phyloP scores from a whole-genome alignment of 2,329 filamentous ascomycete species.

The Cytospora mali region DNA sequence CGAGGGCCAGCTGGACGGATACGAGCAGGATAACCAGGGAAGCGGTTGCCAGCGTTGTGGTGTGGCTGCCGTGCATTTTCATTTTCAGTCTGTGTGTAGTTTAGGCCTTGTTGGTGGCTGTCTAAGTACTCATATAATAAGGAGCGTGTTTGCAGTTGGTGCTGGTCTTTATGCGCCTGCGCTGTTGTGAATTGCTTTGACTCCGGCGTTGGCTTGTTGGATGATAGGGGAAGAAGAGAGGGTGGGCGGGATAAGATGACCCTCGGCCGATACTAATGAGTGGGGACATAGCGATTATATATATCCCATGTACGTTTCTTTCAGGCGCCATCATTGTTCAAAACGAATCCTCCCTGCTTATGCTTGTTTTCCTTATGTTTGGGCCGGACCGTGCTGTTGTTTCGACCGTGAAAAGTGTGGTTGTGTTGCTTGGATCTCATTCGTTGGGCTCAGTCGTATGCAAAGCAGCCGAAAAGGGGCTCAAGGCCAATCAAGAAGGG shows the following conservation, averaged over 20 bases:
- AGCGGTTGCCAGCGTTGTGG: background rate
- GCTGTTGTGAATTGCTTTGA: constrained; percentile 1
- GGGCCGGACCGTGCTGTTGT: background rate
- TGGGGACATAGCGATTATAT: background rate
- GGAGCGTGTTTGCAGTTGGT: background rate
- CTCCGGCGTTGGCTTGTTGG: too few relatives aligned
- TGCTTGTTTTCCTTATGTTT: background rate
- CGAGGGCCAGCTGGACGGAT: background rate
- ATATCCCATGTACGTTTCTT: background rate
- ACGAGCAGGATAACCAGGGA: background rate
- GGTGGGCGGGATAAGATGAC: background rate
- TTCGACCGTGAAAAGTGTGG: background rate
- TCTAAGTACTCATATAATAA: background rate
- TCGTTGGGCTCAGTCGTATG: background rate
- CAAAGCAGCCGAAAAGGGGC: background rate
- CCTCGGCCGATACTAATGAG: background rate
- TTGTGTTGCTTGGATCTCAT: constrained; percentile 9
- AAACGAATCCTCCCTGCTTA: background rate
- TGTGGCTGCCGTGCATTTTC: background rate
- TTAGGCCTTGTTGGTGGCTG: background rate
- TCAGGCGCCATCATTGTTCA: background rate
- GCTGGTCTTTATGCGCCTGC: background rate
- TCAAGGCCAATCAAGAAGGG: constrained; percentile 5
- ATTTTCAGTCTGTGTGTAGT: background rate
- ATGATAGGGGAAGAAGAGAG: too few relatives aligned